Conservation (phyloP, 2,329 filamentous ascomycete species). For the Trichophyton verrucosum region DNA sequence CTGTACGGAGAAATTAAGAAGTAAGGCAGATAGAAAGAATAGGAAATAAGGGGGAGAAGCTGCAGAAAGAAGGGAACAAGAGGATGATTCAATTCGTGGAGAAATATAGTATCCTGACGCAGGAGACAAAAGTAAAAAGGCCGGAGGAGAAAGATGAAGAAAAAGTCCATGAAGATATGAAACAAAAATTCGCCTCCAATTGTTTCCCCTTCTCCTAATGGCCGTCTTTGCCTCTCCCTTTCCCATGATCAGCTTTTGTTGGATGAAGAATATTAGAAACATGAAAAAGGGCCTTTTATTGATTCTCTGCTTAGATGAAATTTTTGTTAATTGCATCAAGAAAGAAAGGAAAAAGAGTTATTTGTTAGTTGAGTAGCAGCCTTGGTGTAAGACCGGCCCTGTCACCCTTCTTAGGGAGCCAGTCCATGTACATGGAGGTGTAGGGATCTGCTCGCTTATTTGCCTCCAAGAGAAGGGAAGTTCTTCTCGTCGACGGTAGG, state of each 20-base stretch:
- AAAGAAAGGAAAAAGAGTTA: not conserved
- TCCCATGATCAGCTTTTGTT: not conserved
- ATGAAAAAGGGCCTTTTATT: conserved; percentile 2
- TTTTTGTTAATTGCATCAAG: not conserved
- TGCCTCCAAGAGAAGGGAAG: conserved; percentile 33
- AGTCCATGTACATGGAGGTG: not conserved
- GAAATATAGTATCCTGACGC: not conserved
- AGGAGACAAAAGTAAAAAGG: not conserved
- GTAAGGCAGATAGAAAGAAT: not conserved
- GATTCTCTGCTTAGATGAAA: conserved; percentile 1
- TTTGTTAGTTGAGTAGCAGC: not conserved
- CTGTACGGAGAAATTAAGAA: not conserved
- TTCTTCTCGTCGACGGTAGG: conserved; percentile 35
- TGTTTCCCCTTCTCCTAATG: not conserved
- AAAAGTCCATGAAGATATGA: not conserved
- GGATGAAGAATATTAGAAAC: not conserved
- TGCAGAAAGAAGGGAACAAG: not conserved
- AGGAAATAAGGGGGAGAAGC: not conserved
- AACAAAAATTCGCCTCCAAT: not conserved
- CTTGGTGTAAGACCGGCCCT: not conserved
- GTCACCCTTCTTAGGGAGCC: not conserved
- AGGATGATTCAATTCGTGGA: not conserved
- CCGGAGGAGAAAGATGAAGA: not conserved
- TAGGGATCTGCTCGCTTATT: conserved; percentile 19
- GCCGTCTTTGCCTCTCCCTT: not conserved